These are phyloP conservation scores for Fraxinus sp. DNA, from an alignment of 305 asterid genomes.

Conservation along the genomic window DNA sequence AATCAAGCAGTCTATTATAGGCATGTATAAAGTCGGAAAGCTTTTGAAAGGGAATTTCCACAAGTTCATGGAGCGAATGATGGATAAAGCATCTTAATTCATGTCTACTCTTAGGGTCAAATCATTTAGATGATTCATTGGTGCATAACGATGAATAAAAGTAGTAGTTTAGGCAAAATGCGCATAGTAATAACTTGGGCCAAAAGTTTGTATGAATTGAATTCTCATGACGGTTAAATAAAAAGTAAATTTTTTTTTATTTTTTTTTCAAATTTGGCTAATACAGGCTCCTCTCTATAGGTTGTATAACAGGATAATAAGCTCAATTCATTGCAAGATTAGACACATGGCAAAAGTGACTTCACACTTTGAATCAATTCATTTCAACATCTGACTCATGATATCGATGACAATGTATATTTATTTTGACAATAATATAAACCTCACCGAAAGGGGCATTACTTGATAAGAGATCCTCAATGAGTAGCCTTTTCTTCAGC, in stretches of 20 bases:
- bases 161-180: neutral
- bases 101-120: neutral
- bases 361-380: neutral
- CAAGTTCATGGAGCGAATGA: neutral
- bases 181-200: neutral
- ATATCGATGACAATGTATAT: neutral
- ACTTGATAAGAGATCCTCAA: neutral
- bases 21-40: neutral
- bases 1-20: neutral
- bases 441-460: neutral
- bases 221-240: neutral
- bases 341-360: neutral
- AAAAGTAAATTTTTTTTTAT: neutral
- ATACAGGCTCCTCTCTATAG: neutral
- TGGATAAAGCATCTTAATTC: neutral
- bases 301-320: neutral
- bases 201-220: neutral
- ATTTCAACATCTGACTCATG: neutral
- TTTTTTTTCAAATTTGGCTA: neutral
- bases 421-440: neutral
- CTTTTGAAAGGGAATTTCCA: neutral
- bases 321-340: neutral
- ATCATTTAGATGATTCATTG: neutral
- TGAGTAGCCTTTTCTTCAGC: neutral
- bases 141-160: neutral